Evolutionary conservation across 257 asterid genomes (phyloP).

Genomic region (Schizonepeta tenuifolia): DNA sequence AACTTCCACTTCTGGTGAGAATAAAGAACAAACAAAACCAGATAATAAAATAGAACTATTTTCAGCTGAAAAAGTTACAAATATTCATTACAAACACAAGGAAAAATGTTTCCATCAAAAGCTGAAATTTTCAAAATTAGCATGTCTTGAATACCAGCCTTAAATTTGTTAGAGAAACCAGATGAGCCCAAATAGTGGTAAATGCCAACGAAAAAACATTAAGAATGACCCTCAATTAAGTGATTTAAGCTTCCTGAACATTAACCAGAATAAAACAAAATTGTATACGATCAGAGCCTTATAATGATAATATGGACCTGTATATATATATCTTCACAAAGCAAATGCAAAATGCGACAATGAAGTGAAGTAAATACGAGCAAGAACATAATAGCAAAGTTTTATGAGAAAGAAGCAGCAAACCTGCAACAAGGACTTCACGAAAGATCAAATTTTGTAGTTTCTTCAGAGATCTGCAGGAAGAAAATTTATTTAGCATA

Average conservation of each 20-base stretch:
- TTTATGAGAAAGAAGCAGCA: slow-evolving; percentile 25
- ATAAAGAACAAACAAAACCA: slow-evolving; percentile 27
- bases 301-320: slow-evolving; percentile 9
- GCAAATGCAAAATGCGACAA: slow-evolving; percentile 1
- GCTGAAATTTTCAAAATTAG: not conserved
- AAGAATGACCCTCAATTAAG: not conserved
- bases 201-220: slow-evolving; percentile 1
- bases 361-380: not conserved
- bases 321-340: not conserved
- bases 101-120: not conserved
- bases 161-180: not conserved
- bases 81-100: not conserved
- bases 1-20: slow-evolving; percentile 24
- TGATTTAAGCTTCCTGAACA: not conserved
- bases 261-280: not conserved
- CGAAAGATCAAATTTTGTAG: slow-evolving; percentile 17
- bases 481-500: slow-evolving; percentile 7
- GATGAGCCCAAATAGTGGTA: slow-evolving; percentile 9
- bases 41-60: slow-evolving; percentile 22
- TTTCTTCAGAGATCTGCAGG: slow-evolving; percentile 47
- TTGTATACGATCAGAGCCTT: not conserved
- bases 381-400: slow-evolving; percentile 26
- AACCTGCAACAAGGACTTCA: slow-evolving; percentile 34
- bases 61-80: slow-evolving; percentile 21
- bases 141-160: not conserved